Percentiles rank a stretch among this genome's conserved stretches.
Evolutionary conservation across 257 asterid species (phyloP).

Genomic region (Gynochthodes officinalis): DNA sequence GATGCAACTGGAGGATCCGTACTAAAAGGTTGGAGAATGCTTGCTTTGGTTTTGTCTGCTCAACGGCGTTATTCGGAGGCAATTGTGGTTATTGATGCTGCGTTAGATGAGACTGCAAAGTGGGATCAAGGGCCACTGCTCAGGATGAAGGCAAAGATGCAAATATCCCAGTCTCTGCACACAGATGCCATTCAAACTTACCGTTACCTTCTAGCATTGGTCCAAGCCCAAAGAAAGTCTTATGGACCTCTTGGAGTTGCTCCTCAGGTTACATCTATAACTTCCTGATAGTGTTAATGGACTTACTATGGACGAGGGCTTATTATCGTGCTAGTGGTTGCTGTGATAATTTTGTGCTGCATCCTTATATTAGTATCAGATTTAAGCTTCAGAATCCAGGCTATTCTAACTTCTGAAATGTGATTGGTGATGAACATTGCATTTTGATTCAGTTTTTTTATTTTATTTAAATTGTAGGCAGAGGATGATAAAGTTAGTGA

Average conservation of each 20-base stretch:
- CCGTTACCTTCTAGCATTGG: conserved; percentile 84
- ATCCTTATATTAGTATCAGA: not conserved
- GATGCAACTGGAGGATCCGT: conserved; percentile 90
- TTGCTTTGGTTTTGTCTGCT: conserved; percentile 84
- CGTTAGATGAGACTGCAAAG: conserved; percentile 86
- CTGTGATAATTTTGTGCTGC: not conserved
- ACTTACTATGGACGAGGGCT: not conserved
- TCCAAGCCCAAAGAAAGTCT: conserved; percentile 86
- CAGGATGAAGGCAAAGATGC: conserved; percentile 83
- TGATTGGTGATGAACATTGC: not conserved
- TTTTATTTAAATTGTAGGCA: conserved; percentile 35
- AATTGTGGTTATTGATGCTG: conserved; percentile 85
- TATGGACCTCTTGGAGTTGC: conserved; percentile 53
- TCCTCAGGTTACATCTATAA: conserved; percentile 54
- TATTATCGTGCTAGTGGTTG: not conserved
- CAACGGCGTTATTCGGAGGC: conserved; percentile 86
- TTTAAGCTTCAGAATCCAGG: not conserved
- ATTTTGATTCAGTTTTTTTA: conserved; percentile 2
- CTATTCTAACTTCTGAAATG: not conserved
- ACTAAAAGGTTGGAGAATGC: conserved; percentile 87
- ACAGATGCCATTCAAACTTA: conserved; percentile 84
- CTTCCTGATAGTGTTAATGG: not conserved
- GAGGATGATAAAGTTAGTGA: conserved; percentile 76
- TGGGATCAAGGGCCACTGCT: conserved; percentile 98
- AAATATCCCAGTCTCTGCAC: conserved; percentile 66